Evolutionary conservation across 352 stramenopile species (phyloP), one percentile per base, ranked within the genome.

Genomic region (Phytophthora agathidicida): DNA sequence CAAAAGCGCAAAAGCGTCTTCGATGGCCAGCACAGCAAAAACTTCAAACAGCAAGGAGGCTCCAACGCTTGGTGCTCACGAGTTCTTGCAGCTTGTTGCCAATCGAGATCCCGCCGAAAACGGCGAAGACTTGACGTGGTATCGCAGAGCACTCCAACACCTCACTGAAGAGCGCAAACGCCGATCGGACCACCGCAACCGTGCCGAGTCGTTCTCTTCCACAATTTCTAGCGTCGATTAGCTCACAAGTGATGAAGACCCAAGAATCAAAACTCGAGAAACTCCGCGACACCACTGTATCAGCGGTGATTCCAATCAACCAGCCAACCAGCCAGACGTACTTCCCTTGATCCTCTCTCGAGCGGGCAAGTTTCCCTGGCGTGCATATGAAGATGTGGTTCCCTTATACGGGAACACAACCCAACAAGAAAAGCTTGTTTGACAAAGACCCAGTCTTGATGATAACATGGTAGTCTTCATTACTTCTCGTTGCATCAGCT

Each of bases 131-230:
- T 59, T 26, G 10, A 54, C 44, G 1, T 71, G 60, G 58, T 80
- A 81, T 20, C 57, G 43, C 24, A 48, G 30, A 50, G 62, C 66
- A 10, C 59, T 81, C 16, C 65, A 62, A 20, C 55, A 73, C 37
- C 44, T 87, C 6, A 68, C 71, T 10, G 33, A 60, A 22, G 61
- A 83, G 38, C 71, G 71, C 44, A 49, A 66, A 46, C 68, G 55
- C 14, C 60, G 54, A n/a, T 32, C 35, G 24, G 51, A 35, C 26
- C 22, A 23, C 28, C 62, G 54, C 45, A 32, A 54, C 27, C 44
- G 60, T 39, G 31, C 28, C 14, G 62, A 63, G 37, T 83, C 70
- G 5, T 65, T 74, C 23, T 54, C 55, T 13, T 83, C 66, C 24
- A 73, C 70, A 20, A 57, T 67, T 35, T 69, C 47, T 30, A 59